Evolutionary conservation across 805 yeast genomes (phyloP).

Genomic region (Wickerhamiella azymoides): DNA sequence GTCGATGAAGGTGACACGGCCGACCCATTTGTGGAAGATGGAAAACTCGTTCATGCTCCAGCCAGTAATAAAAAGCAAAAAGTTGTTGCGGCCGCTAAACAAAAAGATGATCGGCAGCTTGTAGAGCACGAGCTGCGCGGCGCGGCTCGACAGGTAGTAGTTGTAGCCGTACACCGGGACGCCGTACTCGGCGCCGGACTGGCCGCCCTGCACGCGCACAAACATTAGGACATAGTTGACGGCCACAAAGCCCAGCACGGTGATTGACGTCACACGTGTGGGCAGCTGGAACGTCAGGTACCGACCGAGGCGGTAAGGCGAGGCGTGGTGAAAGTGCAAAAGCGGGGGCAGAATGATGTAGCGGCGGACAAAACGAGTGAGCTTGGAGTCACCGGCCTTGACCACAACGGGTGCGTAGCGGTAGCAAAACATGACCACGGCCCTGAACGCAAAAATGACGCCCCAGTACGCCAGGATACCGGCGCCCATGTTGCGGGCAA

Average conservation of each 20-base stretch:
- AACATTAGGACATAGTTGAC: conserved; percentile 18
- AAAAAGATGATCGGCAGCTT: conserved; percentile 36
- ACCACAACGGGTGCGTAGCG: background rate
- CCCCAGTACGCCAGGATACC: conserved; percentile 9
- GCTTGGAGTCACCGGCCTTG: conserved; percentile 2
- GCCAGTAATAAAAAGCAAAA: conserved; percentile 38
- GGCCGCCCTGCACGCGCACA: conserved; percentile 6
- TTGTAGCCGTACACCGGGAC: background rate
- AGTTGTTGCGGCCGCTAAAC: conserved; percentile 57
- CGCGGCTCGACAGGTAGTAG: conserved; percentile 24
- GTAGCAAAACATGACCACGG: conserved; percentile 1
- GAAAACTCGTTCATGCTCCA: conserved; percentile 32
- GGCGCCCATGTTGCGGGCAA: conserved; percentile 1
- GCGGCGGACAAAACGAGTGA: conserved; percentile 12
- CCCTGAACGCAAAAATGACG: conserved; percentile 1
- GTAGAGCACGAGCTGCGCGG: conserved; percentile 19
- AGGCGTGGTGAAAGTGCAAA: conserved; percentile 19
- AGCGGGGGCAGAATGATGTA: conserved; percentile 21
- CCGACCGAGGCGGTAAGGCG: conserved; percentile 12
- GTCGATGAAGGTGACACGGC: conserved; percentile 36
- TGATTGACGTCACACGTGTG: conserved; percentile 28
- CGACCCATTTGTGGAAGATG: conserved; percentile 50
- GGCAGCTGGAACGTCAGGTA: conserved; percentile 23
- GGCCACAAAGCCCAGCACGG: conserved; percentile 24
- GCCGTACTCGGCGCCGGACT: background rate